phyloP scores from a whole-genome alignment of 768 basidiomycete genomes.

The Suillus subalutaceus region DNA sequence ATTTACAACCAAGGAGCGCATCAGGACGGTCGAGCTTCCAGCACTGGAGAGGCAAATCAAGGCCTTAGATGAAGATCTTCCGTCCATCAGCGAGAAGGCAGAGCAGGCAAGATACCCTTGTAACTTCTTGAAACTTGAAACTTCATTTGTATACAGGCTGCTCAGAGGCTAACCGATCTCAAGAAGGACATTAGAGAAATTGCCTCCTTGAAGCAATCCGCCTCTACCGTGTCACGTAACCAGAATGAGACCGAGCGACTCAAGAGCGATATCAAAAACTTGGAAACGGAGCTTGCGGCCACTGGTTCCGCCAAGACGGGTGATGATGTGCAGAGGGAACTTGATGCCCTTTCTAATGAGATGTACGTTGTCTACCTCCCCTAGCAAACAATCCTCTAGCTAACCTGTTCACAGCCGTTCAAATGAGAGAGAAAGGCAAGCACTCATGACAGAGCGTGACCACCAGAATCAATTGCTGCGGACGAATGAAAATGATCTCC shows the following conservation, averaged over 20 bases:
- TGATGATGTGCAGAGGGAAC: slow-evolving; percentile 82
- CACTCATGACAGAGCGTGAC: slow-evolving; percentile 62
- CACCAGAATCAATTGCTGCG: slow-evolving; percentile 55
- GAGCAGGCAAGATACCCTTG: slow-evolving; percentile 56
- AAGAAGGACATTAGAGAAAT: slow-evolving; percentile 68
- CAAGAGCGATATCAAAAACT: slow-evolving; percentile 56
- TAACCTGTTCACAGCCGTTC: slow-evolving; percentile 51
- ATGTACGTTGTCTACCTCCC: slow-evolving; percentile 53
- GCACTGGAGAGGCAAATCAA: slow-evolving; percentile 63
- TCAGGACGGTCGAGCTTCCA: slow-evolving; percentile 68
- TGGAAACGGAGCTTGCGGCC: slow-evolving; percentile 70
- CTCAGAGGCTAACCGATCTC: slow-evolving; percentile 51
- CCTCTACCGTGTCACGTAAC: slow-evolving; percentile 57
- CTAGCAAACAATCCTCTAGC: background rate
- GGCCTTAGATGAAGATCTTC: slow-evolving; percentile 55
- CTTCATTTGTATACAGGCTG: slow-evolving; percentile 41
- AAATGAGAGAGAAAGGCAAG: slow-evolving; percentile 64
- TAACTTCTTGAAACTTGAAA: slow-evolving; percentile 9
- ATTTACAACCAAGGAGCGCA: slow-evolving; percentile 53
- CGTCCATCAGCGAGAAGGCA: slow-evolving; percentile 51
- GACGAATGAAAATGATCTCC: slow-evolving; percentile 60
- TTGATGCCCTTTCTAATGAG: slow-evolving; percentile 61
- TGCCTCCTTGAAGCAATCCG: slow-evolving; percentile 59
- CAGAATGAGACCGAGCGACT: slow-evolving; percentile 62
- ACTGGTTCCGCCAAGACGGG: slow-evolving; percentile 81